Evolutionary conservation across 768 basidiomycete species (phyloP).

Genomic region (Coprinopsis marcescibilis): DNA sequence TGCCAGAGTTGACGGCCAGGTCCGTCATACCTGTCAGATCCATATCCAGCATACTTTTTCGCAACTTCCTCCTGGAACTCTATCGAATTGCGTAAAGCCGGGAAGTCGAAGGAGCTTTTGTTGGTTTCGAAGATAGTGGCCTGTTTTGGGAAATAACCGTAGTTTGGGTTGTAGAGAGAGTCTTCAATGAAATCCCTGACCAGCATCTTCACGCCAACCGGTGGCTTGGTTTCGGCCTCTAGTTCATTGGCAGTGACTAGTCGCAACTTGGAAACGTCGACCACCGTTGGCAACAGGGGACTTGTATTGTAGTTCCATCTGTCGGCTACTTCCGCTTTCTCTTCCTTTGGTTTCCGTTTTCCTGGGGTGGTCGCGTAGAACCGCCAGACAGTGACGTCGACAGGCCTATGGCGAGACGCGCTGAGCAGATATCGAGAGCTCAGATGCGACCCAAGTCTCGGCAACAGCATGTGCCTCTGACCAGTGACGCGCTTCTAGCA

Average conservation of each 20-base stretch:
- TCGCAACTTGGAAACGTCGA: slow-evolving; percentile 36
- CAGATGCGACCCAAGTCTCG: slow-evolving; percentile 3
- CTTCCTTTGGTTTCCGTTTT: slow-evolving; percentile 3
- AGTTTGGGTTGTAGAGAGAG: slow-evolving; percentile 92
- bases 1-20: slow-evolving; percentile 95
- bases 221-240: slow-evolving; percentile 51
- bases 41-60: slow-evolving; percentile 66
- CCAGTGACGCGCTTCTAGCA: not conserved
- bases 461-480: slow-evolving; percentile 8
- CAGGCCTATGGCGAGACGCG: not conserved
- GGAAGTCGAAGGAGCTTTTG: slow-evolving; percentile 62
- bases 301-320: slow-evolving; percentile 78
- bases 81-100: slow-evolving; percentile 52
- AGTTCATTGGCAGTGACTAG: slow-evolving; percentile 69
- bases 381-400: not conserved
- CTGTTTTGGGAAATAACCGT: slow-evolving; percentile 94
- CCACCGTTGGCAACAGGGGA: slow-evolving; percentile 49
- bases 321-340: slow-evolving; percentile 28
- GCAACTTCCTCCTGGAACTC: slow-evolving; percentile 85
- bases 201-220: slow-evolving; percentile 85
- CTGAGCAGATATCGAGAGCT: slow-evolving; percentile 6
- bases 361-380: slow-evolving; percentile 2
- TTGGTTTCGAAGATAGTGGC: slow-evolving; percentile 81
- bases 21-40: slow-evolving; percentile 52
- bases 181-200: slow-evolving; percentile 95